Evolutionary conservation across 208 protist genomes (phyloP), one percentile per base, ranked within the genome.

Genomic region (Wallacemonas collosoma): DNA sequence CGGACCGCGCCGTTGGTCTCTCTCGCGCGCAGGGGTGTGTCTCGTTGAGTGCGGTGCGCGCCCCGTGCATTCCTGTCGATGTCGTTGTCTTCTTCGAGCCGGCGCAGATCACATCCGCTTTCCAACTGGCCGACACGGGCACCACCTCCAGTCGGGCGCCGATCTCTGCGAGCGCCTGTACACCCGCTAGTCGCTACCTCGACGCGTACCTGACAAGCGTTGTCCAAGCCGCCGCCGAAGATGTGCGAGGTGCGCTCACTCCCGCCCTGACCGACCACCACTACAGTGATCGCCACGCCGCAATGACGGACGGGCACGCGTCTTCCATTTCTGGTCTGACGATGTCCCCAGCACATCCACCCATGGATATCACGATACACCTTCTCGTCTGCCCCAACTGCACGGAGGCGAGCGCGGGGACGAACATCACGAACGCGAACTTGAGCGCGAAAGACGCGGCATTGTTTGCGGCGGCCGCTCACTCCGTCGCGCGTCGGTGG

Each of bases 401-500:
- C 45, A 58, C 64, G 26, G 45, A 58, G 4, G 51, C 35, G n/a
- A 69, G 38, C 64, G 50, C 50, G 11, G 64, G 64, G 3, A 48
- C 64, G 15, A 69, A 69, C 47, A 47, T 69, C 12, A 57, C 64
- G 11, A 69, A 69, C 50, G 47, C 64, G 12, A 69, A 55, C 64
- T 12, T 69, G 5, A 43, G 48, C 17, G n/a, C 36, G 12, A 69
- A 58, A n/a, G 64, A 69, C 9, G 44, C 64, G 50, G 64, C 64
- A 3, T n/a, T 57, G 64, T 47, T 69, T 39, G 38, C 35, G 8
- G 48, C 48, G 9, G 64, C 50, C 14, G 50, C 50, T 3, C 60
- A 69, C 5, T 58, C 51, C 4, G 64, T 69, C 6, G 64, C 11
- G 12, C 51, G 36, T 4, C 45, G 17, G 11, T 58, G 64, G 50